Percentiles rank a stretch among this genome's conserved stretches.
Conservation (phyloP, 495 filamentous ascomycete species). For the Parachaetomium inaequale region DNA sequence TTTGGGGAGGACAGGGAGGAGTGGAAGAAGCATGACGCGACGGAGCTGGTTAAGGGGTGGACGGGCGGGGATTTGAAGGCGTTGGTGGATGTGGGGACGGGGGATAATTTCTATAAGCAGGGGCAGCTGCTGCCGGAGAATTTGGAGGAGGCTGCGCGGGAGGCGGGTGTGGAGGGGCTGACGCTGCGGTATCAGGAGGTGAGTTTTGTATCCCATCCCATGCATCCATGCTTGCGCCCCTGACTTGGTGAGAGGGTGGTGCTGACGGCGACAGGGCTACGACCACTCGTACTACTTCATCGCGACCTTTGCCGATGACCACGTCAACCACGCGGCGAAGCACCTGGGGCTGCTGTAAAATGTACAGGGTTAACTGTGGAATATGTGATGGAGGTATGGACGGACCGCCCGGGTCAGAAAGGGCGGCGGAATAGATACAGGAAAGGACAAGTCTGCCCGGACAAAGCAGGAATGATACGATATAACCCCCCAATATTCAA, state of each 20-base stretch:
- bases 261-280: constrained; percentile 57
- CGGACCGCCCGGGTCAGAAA: background rate
- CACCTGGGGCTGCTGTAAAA: constrained; percentile 48
- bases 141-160: constrained; percentile 72
- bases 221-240: background rate
- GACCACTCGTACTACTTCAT: constrained; percentile 98
- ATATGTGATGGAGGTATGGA: background rate
- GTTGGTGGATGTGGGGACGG: constrained; percentile 86
- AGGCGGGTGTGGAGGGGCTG: constrained; percentile 62
- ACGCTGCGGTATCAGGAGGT: constrained; percentile 76
- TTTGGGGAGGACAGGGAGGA: constrained; percentile 57
- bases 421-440: background rate
- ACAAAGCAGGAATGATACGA: background rate
- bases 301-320: constrained; percentile 81
- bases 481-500: background rate
- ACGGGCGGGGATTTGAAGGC: constrained; percentile 61
- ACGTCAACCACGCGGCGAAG: constrained; percentile 87
- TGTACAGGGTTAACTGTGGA: background rate
- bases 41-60: constrained; percentile 70
- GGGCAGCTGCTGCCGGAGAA: constrained; percentile 92
- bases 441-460: background rate
- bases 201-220: constrained; percentile 29
- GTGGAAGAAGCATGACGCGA: constrained; percentile 91
- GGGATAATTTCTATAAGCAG: constrained; percentile 93
- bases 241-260: background rate